Conservation (phyloP, 768 basidiomycete genomes). For the Russula virescens region DNA sequence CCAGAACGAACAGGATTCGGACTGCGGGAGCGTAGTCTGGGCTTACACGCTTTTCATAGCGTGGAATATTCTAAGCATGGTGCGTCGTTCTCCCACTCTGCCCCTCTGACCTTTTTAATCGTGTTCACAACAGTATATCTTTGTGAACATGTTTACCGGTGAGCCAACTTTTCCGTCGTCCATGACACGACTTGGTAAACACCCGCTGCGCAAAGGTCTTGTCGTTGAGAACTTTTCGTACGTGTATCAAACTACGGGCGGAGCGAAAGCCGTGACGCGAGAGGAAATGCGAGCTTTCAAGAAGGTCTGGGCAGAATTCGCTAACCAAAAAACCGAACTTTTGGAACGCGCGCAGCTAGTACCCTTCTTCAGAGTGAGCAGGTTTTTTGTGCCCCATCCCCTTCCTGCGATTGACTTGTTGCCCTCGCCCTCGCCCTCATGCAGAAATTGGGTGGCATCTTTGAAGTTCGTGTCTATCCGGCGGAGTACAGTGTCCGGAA, state of each 20-base stretch:
- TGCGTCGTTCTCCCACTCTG: conserved; percentile 32
- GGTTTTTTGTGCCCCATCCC: not conserved
- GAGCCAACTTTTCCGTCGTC: conserved; percentile 17
- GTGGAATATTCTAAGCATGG: conserved; percentile 96
- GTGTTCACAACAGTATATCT: conserved; percentile 65
- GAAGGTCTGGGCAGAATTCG: conserved; percentile 85
- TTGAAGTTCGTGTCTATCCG: conserved; percentile 85
- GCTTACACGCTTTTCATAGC: conserved; percentile 84
- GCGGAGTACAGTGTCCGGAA: conserved; percentile 54
- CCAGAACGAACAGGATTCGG: conserved; percentile 50
- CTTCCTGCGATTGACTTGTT: not conserved
- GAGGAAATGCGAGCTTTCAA: conserved; percentile 95
- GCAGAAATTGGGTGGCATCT: conserved; percentile 78
- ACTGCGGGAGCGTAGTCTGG: conserved; percentile 84
- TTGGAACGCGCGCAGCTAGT: conserved; percentile 66
- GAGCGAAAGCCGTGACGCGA: conserved; percentile 75
- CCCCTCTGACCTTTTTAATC: not conserved
- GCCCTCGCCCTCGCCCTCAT: not conserved
- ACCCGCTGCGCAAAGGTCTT: conserved; percentile 47
- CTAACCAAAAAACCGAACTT: conserved; percentile 72
- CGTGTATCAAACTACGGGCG: conserved; percentile 82
- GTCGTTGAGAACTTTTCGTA: conserved; percentile 95
- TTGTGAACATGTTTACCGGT: conserved; percentile 95
- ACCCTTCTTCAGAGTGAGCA: conserved; percentile 74
- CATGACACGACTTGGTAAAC: not conserved